Percentiles rank a stretch among this genome's conserved stretches.
These are phyloP conservation scores for Aspergillus hortae DNA, from an alignment of 2,329 filamentous ascomycete genomes.

Conservation along the genomic window DNA sequence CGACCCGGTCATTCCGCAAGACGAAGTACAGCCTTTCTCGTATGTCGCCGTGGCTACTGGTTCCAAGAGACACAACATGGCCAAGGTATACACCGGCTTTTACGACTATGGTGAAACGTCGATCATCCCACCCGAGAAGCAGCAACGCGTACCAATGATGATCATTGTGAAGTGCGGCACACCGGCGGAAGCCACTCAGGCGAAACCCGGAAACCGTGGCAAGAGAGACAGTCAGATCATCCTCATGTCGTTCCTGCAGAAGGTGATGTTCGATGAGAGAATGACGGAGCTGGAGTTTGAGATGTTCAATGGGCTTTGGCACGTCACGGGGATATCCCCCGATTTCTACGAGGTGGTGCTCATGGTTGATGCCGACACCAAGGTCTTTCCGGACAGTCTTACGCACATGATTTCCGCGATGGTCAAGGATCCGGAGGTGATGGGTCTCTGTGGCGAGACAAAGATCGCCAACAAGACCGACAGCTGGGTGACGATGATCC, in stretches of 20 bases:
- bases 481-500: slow-evolving; percentile 95
- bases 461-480: slow-evolving; percentile 98
- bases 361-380: slow-evolving; percentile 99
- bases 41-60: slow-evolving; percentile 96
- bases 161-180: slow-evolving; percentile 94
- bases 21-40: slow-evolving; percentile 85
- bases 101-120: slow-evolving; percentile 91
- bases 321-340: slow-evolving; percentile 94
- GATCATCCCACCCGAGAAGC: slow-evolving; percentile 74
- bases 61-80: slow-evolving; percentile 98
- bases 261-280: slow-evolving; percentile 99
- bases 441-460: slow-evolving; percentile 97
- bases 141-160: slow-evolving; percentile 98
- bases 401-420: slow-evolving; percentile 99
- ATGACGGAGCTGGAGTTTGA: slow-evolving; percentile 99
- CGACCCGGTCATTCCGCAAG: slow-evolving; percentile 73
- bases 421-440: slow-evolving; percentile 98
- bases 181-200: slow-evolving; percentile 72
- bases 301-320: slow-evolving; percentile 99
- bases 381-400: slow-evolving; percentile 96
- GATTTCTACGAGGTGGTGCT: slow-evolving; percentile 98
- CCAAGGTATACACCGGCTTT: slow-evolving; percentile 95
- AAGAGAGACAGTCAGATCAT: slow-evolving; percentile 99
- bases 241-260: slow-evolving; percentile 98
- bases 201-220: slow-evolving; percentile 94